These are phyloP conservation scores for Adansonia madagascariensis DNA, from an alignment of 441 rosid species.

Conservation along the genomic window DNA sequence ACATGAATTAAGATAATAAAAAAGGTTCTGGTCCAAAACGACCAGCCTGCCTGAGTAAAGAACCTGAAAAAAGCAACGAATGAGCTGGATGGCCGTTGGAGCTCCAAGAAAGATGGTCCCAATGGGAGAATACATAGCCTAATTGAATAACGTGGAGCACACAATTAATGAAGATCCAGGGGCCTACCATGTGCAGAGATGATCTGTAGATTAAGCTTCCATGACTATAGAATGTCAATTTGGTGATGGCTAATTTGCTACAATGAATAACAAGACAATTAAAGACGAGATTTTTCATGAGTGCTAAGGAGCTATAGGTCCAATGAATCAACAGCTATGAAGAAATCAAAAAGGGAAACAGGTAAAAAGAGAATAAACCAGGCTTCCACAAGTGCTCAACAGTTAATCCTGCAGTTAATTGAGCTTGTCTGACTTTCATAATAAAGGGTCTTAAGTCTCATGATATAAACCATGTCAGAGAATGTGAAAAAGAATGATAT, in stretches of 20 bases:
- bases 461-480: neutral
- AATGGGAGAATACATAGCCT: neutral
- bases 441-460: neutral
- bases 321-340: neutral
- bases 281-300: neutral
- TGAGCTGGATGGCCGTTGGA: neutral
- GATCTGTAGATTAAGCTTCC: constrained; percentile 7
- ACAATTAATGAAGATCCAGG: neutral
- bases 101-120: constrained; percentile 6
- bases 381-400: neutral
- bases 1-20: neutral
- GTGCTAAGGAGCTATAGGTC: neutral
- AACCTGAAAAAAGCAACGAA: neutral
- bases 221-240: constrained; percentile 1
- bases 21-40: neutral
- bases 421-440: neutral
- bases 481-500: neutral
- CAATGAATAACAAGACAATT: neutral
- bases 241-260: neutral
- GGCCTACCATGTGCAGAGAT: constrained; percentile 24
- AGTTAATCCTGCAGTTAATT: constrained; percentile 3
- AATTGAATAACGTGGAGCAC: neutral
- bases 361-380: neutral
- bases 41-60: neutral
- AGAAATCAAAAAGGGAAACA: neutral